A percentile compares a stretch with the other conserved stretches of the same genome.
Conservation (phyloP, 441 rosid genomes). For the Populus hybrid region DNA sequence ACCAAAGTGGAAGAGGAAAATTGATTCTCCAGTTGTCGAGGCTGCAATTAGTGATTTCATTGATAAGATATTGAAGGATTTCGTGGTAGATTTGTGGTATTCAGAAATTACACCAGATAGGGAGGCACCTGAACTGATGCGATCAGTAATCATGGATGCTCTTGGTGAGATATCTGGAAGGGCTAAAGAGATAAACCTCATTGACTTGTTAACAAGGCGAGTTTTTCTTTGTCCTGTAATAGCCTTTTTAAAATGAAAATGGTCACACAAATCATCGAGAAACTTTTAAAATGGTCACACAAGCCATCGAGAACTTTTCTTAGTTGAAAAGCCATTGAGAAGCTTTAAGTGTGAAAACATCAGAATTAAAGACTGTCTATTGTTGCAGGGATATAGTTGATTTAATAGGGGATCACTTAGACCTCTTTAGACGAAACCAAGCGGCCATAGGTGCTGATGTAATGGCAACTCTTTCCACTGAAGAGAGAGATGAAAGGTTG, state of each 20-base stretch:
- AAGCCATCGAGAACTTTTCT: no score
- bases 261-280: neutral
- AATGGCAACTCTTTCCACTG: constrained; percentile 84
- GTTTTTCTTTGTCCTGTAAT: neutral
- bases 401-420: constrained; percentile 89
- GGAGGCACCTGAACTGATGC: constrained; percentile 92
- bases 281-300: no score
- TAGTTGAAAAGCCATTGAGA: neutral
- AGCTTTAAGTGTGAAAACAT: constrained; percentile 4
- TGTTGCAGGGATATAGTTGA: constrained; percentile 91
- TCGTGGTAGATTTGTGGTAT: constrained; percentile 87
- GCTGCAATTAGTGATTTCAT: constrained; percentile 70
- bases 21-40: constrained; percentile 85
- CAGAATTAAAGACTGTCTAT: constrained; percentile 17
- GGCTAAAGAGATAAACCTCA: constrained; percentile 77
- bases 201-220: constrained; percentile 85
- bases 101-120: constrained; percentile 86
- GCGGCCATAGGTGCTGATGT: constrained; percentile 87
- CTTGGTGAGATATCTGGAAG: constrained; percentile 83
- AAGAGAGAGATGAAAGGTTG: constrained; percentile 93
- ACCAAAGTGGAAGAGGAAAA: constrained; percentile 74
- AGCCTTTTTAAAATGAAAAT: neutral
- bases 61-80: constrained; percentile 80
- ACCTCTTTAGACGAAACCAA: constrained; percentile 90
- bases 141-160: constrained; percentile 82